Percentiles rank a stretch among this genome's conserved stretches.
Evolutionary conservation across 257 asterid species (phyloP).

Genomic region (Lantana camara): DNA sequence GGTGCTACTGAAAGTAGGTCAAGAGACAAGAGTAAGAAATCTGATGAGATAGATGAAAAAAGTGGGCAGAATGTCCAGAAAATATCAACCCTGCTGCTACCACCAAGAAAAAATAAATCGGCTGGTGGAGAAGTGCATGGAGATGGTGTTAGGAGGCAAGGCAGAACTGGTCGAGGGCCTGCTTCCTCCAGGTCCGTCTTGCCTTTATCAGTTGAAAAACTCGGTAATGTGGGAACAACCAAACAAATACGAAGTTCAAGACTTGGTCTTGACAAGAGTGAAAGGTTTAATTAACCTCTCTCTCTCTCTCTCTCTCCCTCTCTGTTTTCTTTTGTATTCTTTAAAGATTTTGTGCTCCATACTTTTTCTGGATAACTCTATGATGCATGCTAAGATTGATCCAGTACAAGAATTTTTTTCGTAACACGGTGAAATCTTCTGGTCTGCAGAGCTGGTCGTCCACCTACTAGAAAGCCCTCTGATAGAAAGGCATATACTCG

Average conservation of each 20-base stretch:
- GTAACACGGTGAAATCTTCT: constrained; percentile 35
- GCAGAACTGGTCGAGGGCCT: constrained; percentile 78
- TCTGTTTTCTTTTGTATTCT: background rate
- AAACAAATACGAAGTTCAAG: constrained; percentile 88
- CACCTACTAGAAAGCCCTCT: constrained; percentile 82
- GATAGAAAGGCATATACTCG: constrained; percentile 82
- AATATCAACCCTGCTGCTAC: constrained; percentile 75
- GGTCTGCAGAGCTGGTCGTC: constrained; percentile 80
- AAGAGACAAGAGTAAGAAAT: constrained; percentile 63
- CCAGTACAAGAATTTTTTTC: constrained; percentile 2
- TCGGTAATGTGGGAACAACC: constrained; percentile 72
- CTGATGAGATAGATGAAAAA: constrained; percentile 66
- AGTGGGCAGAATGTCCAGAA: constrained; percentile 72
- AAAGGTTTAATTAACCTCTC: constrained; percentile 52
- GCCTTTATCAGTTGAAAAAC: constrained; percentile 69
- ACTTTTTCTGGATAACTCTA: background rate
- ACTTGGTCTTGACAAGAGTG: constrained; percentile 72
- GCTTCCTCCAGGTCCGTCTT: constrained; percentile 70
- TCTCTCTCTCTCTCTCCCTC: no score
- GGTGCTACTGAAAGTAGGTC: constrained; percentile 75
- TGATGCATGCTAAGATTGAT: constrained; percentile 19
- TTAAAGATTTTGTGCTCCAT: constrained; percentile 6
- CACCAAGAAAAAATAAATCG: constrained; percentile 77
- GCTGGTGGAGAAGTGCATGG: constrained; percentile 52
- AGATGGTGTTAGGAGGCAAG: constrained; percentile 85